Conservation (phyloP, 192 early-diverging fungal genomes). For the Linnemannia exigua region DNA sequence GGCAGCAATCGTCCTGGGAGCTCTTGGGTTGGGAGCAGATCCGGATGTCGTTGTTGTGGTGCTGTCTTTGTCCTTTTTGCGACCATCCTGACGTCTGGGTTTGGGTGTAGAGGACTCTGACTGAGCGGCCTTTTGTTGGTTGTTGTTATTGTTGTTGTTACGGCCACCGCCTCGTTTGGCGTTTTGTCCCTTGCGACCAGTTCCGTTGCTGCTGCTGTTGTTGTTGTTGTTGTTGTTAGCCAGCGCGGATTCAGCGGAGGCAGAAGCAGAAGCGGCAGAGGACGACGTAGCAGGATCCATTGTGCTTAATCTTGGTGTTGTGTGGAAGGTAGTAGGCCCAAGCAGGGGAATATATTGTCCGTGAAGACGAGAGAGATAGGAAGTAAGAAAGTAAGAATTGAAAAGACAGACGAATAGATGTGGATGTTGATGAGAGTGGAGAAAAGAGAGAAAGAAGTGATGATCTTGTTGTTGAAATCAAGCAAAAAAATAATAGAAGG, state of each 20-base stretch:
- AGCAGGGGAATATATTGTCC: background rate
- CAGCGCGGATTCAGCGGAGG: background rate
- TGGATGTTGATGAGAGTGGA: conserved; percentile 2
- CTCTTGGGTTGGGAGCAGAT: conserved; percentile 12
- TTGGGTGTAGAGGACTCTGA: background rate
- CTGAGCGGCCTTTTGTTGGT: background rate
- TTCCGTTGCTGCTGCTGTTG: conserved; percentile 3
- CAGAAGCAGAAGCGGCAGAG: conserved; percentile 8
- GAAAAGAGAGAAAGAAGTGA: background rate
- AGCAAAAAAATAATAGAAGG: background rate
- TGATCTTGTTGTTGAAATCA: background rate
- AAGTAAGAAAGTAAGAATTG: conserved; percentile 42
- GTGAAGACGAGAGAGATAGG: conserved; percentile 55
- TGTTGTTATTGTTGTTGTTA: conserved; percentile 27
- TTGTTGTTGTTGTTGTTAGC: background rate
- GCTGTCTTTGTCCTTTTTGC: conserved; percentile 19
- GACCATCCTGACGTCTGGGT: conserved; percentile 16
- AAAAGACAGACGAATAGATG: background rate
- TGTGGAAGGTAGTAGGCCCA: background rate
- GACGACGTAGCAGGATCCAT: conserved; percentile 26
- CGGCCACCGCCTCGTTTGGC: conserved; percentile 10
- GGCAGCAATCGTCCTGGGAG: conserved; percentile 39
- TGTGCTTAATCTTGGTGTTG: background rate
- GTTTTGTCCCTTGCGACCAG: conserved; percentile 3
- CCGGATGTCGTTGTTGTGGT: background rate